Percentiles rank a stretch among this genome's conserved stretches.
phyloP scores from a whole-genome alignment of 768 basidiomycete genomes.

The Boletus rubroflammeus region DNA sequence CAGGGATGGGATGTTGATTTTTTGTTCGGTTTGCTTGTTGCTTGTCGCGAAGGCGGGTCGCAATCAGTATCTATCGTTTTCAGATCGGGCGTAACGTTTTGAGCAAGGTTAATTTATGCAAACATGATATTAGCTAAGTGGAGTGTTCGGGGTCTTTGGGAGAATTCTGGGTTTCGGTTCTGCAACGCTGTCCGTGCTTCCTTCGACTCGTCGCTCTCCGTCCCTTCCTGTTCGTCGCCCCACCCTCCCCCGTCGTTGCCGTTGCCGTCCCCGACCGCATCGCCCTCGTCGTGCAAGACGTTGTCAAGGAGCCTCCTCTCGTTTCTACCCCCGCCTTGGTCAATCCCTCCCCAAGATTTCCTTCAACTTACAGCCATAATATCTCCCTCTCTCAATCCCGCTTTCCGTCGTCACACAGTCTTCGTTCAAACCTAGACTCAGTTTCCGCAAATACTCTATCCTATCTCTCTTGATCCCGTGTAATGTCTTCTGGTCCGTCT shows the following conservation, averaged over 20 bases:
- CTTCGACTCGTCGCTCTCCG: slow-evolving; percentile 32
- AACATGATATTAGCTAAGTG: slow-evolving; percentile 20
- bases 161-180: slow-evolving; percentile 33
- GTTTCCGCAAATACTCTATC: slow-evolving; percentile 13
- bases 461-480: slow-evolving; percentile 21
- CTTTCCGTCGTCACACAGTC: slow-evolving; percentile 22
- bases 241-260: slow-evolving; percentile 24
- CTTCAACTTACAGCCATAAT: slow-evolving; percentile 22
- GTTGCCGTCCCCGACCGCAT: slow-evolving; percentile 16
- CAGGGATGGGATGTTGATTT: neutral
- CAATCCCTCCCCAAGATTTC: slow-evolving; percentile 7
- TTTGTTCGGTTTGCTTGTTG: neutral
- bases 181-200: slow-evolving; percentile 33
- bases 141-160: slow-evolving; percentile 31
- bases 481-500: slow-evolving; percentile 37
- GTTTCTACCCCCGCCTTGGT: slow-evolving; percentile 30
- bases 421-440: slow-evolving; percentile 23
- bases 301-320: slow-evolving; percentile 15
- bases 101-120: neutral
- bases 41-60: neutral
- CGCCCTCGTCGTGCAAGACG: slow-evolving; percentile 25
- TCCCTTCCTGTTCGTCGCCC: slow-evolving; percentile 28
- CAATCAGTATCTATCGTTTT: neutral
- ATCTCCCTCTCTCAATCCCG: slow-evolving; percentile 21
- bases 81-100: neutral